These are phyloP conservation scores for Colletotrichum sp. DNA, from an alignment of 2,329 filamentous ascomycete species.

Conservation along the genomic window DNA sequence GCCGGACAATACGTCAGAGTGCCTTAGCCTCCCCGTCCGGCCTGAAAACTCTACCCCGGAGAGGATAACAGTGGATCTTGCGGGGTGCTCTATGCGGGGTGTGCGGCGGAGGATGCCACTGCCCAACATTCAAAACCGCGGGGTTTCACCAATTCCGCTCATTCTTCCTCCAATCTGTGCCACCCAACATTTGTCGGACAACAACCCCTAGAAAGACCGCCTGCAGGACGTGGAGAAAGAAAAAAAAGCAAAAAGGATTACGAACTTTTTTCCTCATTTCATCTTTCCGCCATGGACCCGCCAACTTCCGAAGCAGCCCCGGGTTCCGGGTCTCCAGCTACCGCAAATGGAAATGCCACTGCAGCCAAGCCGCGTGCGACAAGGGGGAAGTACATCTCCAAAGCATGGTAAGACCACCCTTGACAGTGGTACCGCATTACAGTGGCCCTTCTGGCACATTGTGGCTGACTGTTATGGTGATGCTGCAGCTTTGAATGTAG, in stretches of 20 bases:
- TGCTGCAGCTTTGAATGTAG: conserved; percentile 6
- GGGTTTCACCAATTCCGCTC: neutral
- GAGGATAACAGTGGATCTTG: neutral
- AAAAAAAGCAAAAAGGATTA: neutral
- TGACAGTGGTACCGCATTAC: neutral
- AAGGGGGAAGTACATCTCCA: conserved; percentile 16
- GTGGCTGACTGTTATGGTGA: neutral
- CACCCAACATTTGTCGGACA: neutral
- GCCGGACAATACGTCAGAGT: neutral
- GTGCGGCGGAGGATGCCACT: neutral
- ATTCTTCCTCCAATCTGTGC: neutral
- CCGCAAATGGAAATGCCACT: neutral
- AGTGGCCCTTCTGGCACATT: neutral
- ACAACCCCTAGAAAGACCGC: neutral
- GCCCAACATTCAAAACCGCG: neutral
- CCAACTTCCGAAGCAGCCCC: neutral
- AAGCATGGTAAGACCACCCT: conserved; percentile 3
- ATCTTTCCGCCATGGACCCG: neutral
- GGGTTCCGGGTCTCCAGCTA: neutral
- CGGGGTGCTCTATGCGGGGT: neutral
- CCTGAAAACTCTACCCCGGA: neutral
- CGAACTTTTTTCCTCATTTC: neutral
- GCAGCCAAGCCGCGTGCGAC: neutral
- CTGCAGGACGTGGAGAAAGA: neutral
- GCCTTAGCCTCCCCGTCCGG: neutral